Evolutionary conservation across 2,329 filamentous ascomycete genomes (phyloP), one percentile per base, ranked within the genome.

Genomic region (Pseudogymnoascus pannorum): DNA sequence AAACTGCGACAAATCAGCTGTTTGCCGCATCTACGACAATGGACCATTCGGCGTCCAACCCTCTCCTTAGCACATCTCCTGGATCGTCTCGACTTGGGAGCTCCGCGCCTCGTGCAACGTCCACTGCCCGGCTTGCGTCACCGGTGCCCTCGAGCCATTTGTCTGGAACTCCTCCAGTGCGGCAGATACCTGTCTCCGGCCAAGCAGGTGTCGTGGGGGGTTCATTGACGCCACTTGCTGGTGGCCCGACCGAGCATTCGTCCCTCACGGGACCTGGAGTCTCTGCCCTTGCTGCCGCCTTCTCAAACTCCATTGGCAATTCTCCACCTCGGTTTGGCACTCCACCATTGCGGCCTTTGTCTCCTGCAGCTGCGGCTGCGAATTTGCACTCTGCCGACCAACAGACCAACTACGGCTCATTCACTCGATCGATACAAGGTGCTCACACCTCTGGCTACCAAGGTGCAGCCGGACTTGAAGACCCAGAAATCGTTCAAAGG

Each of bases 401-500:
- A 2, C 84, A 85, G 24, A 89, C 87, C 64, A 89, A 88, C 69
- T 95, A 94, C 73, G 93, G 92, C 60, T 96, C 92, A 8, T 92
- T 95, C 69, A 81, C 82, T 40, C 83, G 81, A 58, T 72, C 72
- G 11, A 63, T 74, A 64, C 73, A 75, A 63, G 71, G 78, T 16
- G 57, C 57, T 22, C 57, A 58, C 18, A 64, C 71, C 59, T 71
- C 74, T 54, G 71, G 78, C 58, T 74, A 73, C 63, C 73, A 75
- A 58, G 82, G 79, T 57, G 75, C 79, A 40, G 85, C 80, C 20
- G 86, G 87, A 4, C 88, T 87, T 71, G 92, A 97, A 75, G 91
- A 97, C 69, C 88, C 92, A 14, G 92, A 97, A 72, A 91, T 97
- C 60, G 84, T 99, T 66, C 92, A 87, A 72, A 83, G 93, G 67